Evolutionary conservation across 331 rosid species (phyloP).

Genomic region (Cydonia oblonga): DNA sequence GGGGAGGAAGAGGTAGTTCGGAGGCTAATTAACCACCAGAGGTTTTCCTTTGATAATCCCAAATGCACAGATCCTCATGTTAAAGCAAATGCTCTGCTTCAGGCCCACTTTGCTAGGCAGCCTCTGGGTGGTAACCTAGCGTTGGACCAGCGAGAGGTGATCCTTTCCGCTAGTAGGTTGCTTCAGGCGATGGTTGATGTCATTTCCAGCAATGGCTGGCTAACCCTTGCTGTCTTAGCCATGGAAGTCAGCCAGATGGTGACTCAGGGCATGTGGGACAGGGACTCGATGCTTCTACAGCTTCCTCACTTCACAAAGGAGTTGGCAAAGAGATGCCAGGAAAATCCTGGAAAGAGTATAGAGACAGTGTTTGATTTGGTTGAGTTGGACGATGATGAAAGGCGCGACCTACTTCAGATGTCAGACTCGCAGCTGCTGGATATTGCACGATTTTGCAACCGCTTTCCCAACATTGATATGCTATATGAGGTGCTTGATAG

Average conservation of each 20-base stretch:
- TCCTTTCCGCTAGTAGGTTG: constrained; percentile 70
- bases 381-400: constrained; percentile 83
- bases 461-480: constrained; percentile 80
- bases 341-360: constrained; percentile 51
- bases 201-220: constrained; percentile 91
- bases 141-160: constrained; percentile 79
- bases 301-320: constrained; percentile 94
- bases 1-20: constrained; percentile 90
- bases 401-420: constrained; percentile 73
- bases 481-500: constrained; percentile 54
- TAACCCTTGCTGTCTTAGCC: constrained; percentile 68
- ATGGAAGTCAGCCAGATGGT: constrained; percentile 99
- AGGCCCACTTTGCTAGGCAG: constrained; percentile 91
- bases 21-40: constrained; percentile 83
- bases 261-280: constrained; percentile 92
- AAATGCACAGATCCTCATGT: constrained; percentile 78
- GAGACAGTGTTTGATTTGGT: constrained; percentile 80
- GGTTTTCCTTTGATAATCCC: constrained; percentile 80
- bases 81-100: constrained; percentile 82
- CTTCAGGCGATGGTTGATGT: constrained; percentile 98
- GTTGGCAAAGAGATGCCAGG: constrained; percentile 70
- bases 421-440: constrained; percentile 61
- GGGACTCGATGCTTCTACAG: constrained; percentile 85
- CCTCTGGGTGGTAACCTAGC: constrained; percentile 67
- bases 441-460: constrained; percentile 72